Conservation (phyloP, 345 rosid species). For the Aquilaria sinensis region DNA sequence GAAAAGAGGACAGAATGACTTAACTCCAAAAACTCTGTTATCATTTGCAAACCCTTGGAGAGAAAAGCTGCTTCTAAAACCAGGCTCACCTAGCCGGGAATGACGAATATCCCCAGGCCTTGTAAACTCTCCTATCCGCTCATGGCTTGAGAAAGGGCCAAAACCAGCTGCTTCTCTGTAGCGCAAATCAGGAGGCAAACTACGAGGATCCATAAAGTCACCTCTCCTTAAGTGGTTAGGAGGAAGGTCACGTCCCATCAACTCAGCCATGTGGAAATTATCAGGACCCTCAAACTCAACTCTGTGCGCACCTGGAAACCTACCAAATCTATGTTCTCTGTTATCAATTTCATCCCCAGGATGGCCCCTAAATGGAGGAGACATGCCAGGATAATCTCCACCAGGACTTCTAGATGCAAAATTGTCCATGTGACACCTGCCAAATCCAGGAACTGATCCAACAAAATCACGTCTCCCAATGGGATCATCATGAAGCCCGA, state of each 20-base stretch:
- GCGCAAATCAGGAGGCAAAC: constrained; percentile 19
- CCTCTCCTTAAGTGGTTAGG: constrained; percentile 43
- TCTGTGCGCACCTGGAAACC: constrained; percentile 36
- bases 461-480: constrained; percentile 33
- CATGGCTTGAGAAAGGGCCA: constrained; percentile 31
- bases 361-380: constrained; percentile 33
- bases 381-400: constrained; percentile 37
- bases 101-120: constrained; percentile 33
- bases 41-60: constrained; percentile 32
- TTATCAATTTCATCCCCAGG: constrained; percentile 35
- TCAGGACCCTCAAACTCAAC: constrained; percentile 50
- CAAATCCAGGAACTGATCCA: constrained; percentile 36
- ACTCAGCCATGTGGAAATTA: constrained; percentile 26
- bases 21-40: constrained; percentile 47
- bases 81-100: constrained; percentile 50
- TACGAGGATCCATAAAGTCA: constrained; percentile 43
- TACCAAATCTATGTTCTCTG: constrained; percentile 38
- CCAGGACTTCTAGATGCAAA: constrained; percentile 48
- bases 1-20: constrained; percentile 17
- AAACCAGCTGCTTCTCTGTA: constrained; percentile 28
- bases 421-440: constrained; percentile 31
- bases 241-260: constrained; percentile 29
- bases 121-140: constrained; percentile 35
- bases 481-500: constrained; percentile 31
- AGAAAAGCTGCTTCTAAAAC: constrained; percentile 52